Evolutionary conservation across 2,329 filamentous ascomycete genomes (phyloP), one percentile per base, ranked within the genome.

Genomic region (Paracorniculantispora psalliotae): DNA sequence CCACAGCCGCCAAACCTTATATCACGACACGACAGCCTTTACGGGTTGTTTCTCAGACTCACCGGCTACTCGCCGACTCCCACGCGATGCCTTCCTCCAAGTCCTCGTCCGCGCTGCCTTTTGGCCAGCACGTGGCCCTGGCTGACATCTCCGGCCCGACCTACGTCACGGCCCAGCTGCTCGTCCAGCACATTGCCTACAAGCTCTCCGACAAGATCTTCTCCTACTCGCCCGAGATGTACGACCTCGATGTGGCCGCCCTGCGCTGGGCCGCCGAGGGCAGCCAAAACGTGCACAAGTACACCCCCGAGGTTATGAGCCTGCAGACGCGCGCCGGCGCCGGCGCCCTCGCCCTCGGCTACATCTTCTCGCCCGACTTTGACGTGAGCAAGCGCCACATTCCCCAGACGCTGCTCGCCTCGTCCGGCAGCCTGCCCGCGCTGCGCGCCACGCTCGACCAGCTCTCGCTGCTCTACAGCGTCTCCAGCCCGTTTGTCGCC

Each of bases 321-420:
- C 85, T 97, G 69, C 89, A 99, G 79, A 96, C 92, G 46, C 84
- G 94, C 57, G 85, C 89, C 59, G 94, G 94, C 61, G 94, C 94
- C 56, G 94, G 93, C 59, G 87, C 90, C 64, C 89, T 97, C 70
- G 92, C 94, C 23, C 83, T 99, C 51, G 94, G 94, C 59, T 99
- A 99, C 77, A 90, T 97, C 72, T 99, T 97, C 81, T 97, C 92
- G 62, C 91, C 91, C 69, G 94, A 99, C 76, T 97, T 96, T 69
- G 92, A 97, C 72, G 75, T 96, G 68, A 86, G 84, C 78, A 97
- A 94, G 81, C 87, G 92, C 65, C 87, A 94, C 71, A 87, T 97
- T 60, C 93, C 94, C 2, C 94, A 99, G 81, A 87, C 91, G 17
- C 86, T 99, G 63, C 77, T 99, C 63, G 93, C 92, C 10, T 91